These are phyloP conservation scores for Podospora appendiculata DNA, from an alignment of 495 filamentous ascomycete genomes.

Conservation along the genomic window DNA sequence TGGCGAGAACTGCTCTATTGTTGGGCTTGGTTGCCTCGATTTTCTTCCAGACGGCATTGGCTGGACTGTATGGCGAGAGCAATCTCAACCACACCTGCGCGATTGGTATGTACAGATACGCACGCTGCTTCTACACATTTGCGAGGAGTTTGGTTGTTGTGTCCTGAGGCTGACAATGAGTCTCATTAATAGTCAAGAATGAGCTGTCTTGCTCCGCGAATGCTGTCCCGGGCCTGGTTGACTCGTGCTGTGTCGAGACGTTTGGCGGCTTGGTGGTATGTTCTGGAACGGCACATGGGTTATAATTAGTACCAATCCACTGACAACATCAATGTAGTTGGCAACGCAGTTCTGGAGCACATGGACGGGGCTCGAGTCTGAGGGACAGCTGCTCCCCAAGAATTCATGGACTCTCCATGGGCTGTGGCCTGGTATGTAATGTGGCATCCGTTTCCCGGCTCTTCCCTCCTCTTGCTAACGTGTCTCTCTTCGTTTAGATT, in stretches of 20 bases:
- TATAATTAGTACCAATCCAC: not conserved
- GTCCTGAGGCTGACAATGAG: not conserved
- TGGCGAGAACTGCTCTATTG: not conserved
- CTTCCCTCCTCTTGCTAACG: not conserved
- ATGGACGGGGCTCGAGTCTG: conserved; percentile 39
- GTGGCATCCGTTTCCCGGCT: not conserved
- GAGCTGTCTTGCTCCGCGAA: conserved; percentile 39
- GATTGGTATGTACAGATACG: conserved; percentile 11
- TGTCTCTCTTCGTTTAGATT: conserved; percentile 37
- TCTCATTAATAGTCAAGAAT: conserved; percentile 5
- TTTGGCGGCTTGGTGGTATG: conserved; percentile 38
- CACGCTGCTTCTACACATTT: not conserved
- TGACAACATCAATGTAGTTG: conserved; percentile 6
- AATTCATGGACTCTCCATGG: conserved; percentile 43
- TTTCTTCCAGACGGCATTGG: conserved; percentile 1
- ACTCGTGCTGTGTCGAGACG: conserved; percentile 47
- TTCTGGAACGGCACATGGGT: not conserved
- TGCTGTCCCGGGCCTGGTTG: conserved; percentile 28
- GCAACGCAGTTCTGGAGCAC: conserved; percentile 47
- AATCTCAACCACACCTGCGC: conserved; percentile 35
- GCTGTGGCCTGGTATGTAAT: conserved; percentile 34
- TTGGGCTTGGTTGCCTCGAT: not conserved
- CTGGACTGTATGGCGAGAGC: conserved; percentile 21
- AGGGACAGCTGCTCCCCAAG: conserved; percentile 39
- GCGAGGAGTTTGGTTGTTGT: not conserved